These are phyloP conservation scores for Solanum hybrid DNA, from an alignment of 305 asterid species.

Conservation along the genomic window DNA sequence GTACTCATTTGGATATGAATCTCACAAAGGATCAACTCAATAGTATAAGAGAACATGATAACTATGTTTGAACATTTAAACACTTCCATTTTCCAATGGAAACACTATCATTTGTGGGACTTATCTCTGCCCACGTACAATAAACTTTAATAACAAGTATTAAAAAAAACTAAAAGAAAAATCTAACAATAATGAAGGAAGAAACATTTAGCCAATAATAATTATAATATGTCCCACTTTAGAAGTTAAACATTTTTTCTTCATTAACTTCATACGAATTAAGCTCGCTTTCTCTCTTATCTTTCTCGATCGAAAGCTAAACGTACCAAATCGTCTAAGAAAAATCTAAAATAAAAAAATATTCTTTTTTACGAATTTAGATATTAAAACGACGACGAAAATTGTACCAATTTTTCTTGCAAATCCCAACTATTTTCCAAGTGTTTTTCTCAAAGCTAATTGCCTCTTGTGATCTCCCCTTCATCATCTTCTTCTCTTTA, in stretches of 20 bases:
- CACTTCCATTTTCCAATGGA: background rate
- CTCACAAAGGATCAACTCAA: background rate
- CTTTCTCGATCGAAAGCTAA: background rate
- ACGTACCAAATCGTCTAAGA: background rate
- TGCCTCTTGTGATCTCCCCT: background rate
- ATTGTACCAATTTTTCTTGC: constrained; percentile 11
- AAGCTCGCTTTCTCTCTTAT: background rate
- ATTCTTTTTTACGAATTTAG: background rate
- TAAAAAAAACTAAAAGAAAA: background rate
- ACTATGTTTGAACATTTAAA: background rate
- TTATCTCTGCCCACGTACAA: background rate
- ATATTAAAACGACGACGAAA: constrained; percentile 7
- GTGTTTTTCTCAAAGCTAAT: constrained; percentile 4
- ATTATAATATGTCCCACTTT: background rate
- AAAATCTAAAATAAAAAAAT: background rate
- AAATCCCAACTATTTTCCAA: constrained; percentile 9
- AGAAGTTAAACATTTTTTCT: background rate
- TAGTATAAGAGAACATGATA: background rate
- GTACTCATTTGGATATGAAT: background rate
- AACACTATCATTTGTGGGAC: background rate
- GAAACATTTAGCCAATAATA: background rate
- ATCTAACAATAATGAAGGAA: background rate
- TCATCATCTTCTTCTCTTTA: background rate
- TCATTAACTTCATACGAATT: background rate
- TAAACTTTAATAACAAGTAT: background rate